Evolutionary conservation across 2,329 filamentous ascomycete species (phyloP), one percentile per base, ranked within the genome.

Genomic region (Colletotrichum brevisporum): DNA sequence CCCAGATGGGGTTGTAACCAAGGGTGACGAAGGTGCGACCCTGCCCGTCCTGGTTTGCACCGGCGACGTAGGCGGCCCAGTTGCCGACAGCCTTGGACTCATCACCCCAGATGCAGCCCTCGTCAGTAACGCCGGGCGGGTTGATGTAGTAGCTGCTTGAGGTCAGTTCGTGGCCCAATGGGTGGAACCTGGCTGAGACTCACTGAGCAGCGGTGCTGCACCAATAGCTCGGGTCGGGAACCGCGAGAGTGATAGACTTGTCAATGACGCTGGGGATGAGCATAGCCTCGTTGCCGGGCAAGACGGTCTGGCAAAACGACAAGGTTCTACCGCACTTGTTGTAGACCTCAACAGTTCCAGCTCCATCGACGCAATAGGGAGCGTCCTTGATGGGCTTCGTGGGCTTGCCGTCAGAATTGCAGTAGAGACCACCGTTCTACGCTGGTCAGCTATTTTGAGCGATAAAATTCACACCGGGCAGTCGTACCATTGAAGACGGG

Each of bases 221-320:
- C 92, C 92, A 95, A 80, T 95, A 95, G 64, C 81, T 85, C 18
- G 85, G 81, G 65, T 85, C 90, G 9, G 93, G 93, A 43, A 95
- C 92, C 57, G 93, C 92, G 63, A 95, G 83, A 36, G 85, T 86
- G n/a, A 84, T 83, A 10, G 78, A 79, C 71, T 83, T 81, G 24
- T 83, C 76, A 54, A 94, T 90, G 71, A 90, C 79, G n/a, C 92
- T 95, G 16, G 92, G 92, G 74, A 94, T 94, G 73, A 94, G 84
- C 92, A 95, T 95, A 70, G 91, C 91, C 82, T 95, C 92, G 75
- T 94, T 91, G 57, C 92, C 92, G 18, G 92, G 92, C 70, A 94
- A 81, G 15, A 94, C 91, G 5, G 92, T 95, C 80, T 95, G 92
- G 80, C 92, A 95, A 80, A 92, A 93, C 3, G 92, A 89, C 63